Percentiles rank a stretch among this genome's conserved stretches.
Evolutionary conservation across 31 red algal species (phyloP).

Genomic region (Porphyra umbilicalis): DNA sequence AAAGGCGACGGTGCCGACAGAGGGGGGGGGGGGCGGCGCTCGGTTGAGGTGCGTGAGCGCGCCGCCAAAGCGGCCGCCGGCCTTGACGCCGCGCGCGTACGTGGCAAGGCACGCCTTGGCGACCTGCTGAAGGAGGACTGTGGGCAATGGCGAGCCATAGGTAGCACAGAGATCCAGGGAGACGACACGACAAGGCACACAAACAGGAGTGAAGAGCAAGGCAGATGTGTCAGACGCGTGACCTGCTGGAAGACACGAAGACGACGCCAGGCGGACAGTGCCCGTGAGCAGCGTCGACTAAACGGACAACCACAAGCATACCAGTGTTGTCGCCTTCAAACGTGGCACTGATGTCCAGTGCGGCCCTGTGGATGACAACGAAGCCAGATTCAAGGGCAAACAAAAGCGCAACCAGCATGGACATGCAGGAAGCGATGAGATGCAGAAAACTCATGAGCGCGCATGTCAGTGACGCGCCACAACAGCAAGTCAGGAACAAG

Average conservation of each 20-base stretch:
- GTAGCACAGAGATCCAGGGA: too few species aligned
- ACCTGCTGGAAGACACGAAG: too few species aligned
- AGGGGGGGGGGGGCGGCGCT: constrained; percentile 2
- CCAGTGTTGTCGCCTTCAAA: constrained; percentile 49
- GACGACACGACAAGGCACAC: too few species aligned
- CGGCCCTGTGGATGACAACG: neutral
- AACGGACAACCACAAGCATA: too few species aligned
- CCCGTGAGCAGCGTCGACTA: too few species aligned
- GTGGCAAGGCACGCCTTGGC: constrained; percentile 37
- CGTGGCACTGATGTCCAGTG: constrained; percentile 27
- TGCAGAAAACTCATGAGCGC: neutral
- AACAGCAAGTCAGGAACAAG: too few species aligned
- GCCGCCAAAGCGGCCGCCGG: constrained; percentile 13
- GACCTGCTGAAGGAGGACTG: constrained; percentile 21
- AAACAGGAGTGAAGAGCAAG: too few species aligned
- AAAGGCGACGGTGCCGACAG: constrained; percentile 13
- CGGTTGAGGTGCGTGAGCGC: constrained; percentile 52
- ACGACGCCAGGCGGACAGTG: too few species aligned
- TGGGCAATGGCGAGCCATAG: too few species aligned
- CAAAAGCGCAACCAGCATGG: neutral
- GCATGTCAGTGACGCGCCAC: too few species aligned
- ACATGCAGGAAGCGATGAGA: neutral
- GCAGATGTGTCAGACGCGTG: too few species aligned
- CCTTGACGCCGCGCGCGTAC: constrained; percentile 26
- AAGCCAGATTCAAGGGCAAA: neutral